These are phyloP conservation scores for Chlamydomonas eustigma DNA, from an alignment of 139 green algal species.

Conservation along the genomic window DNA sequence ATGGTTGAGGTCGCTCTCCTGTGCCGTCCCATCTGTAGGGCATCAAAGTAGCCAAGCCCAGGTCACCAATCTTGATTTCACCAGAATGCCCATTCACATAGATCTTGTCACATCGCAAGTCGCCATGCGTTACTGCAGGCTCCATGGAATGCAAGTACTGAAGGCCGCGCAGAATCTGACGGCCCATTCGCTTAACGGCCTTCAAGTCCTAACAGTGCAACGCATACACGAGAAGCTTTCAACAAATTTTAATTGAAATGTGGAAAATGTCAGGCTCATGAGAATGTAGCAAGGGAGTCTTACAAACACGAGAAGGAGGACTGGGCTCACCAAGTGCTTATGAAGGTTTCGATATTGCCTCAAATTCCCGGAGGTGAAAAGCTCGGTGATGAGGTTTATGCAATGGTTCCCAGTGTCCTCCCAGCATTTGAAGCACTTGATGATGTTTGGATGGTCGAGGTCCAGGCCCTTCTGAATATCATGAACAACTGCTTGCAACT, in stretches of 20 bases:
- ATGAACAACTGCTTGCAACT: slow-evolving; percentile 60
- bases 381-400: slow-evolving; percentile 94
- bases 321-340: slow-evolving; percentile 70
- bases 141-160: slow-evolving; percentile 83
- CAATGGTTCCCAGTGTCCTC: slow-evolving; percentile 53
- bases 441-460: slow-evolving; percentile 88
- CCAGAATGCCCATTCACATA: slow-evolving; percentile 89
- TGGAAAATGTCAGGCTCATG: no score
- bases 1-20: not conserved
- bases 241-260: no score
- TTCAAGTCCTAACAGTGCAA: not conserved
- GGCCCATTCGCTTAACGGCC: slow-evolving; percentile 86
- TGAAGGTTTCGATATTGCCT: slow-evolving; percentile 80
- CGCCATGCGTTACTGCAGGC: slow-evolving; percentile 91
- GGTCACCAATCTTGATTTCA: slow-evolving; percentile 94
- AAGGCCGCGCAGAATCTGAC: slow-evolving; percentile 83
- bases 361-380: slow-evolving; percentile 88
- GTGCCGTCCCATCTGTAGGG: slow-evolving; percentile 57
- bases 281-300: no score
- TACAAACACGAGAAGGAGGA: no score
- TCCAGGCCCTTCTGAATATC: slow-evolving; percentile 78
- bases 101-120: slow-evolving; percentile 94
- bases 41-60: slow-evolving; percentile 82
- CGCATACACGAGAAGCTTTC: no score
- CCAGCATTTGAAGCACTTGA: slow-evolving; percentile 84